These are phyloP conservation scores for Phytophthora megakarya DNA, from an alignment of 352 stramenopile genomes.

Conservation along the genomic window DNA sequence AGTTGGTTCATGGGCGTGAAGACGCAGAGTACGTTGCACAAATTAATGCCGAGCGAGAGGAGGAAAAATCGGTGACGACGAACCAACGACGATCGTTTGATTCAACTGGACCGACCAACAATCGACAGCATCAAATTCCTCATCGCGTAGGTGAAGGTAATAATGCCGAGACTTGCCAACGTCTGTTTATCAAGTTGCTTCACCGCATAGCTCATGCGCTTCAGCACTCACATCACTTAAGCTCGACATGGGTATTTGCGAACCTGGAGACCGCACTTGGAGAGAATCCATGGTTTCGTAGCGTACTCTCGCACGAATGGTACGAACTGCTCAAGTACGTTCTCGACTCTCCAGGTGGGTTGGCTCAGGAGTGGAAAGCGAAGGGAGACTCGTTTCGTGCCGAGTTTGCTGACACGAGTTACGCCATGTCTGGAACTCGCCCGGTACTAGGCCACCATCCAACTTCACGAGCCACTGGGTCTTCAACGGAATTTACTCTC, in stretches of 20 bases:
- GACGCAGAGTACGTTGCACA: slow-evolving; percentile 44
- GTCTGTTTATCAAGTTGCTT: slow-evolving; percentile 31
- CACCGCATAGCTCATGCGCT: slow-evolving; percentile 32
- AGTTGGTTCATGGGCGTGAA: slow-evolving; percentile 34
- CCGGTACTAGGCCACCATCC: slow-evolving; percentile 1
- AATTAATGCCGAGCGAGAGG: slow-evolving; percentile 20
- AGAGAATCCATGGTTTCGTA: slow-evolving; percentile 52
- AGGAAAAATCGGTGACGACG: slow-evolving; percentile 11
- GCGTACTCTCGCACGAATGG: slow-evolving; percentile 30
- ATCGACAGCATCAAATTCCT: not conserved
- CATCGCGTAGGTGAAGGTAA: not conserved
- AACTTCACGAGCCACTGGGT: slow-evolving; percentile 1
- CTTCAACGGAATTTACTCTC: slow-evolving; percentile 18
- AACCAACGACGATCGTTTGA: slow-evolving; percentile 7
- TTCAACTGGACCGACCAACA: not conserved
- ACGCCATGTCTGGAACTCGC: slow-evolving; percentile 17
- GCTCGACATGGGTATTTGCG: slow-evolving; percentile 44
- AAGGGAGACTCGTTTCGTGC: slow-evolving; percentile 54
- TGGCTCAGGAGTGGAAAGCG: slow-evolving; percentile 57
- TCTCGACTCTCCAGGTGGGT: slow-evolving; percentile 38
- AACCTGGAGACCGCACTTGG: slow-evolving; percentile 40
- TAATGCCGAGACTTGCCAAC: slow-evolving; percentile 1
- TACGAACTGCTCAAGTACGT: slow-evolving; percentile 37
- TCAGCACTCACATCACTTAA: slow-evolving; percentile 48
- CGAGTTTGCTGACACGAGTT: slow-evolving; percentile 49